Evolutionary conservation across 2,329 filamentous ascomycete species (phyloP), one percentile per base, ranked within the genome.

Genomic region (Phaeophleospora eucalypticola): DNA sequence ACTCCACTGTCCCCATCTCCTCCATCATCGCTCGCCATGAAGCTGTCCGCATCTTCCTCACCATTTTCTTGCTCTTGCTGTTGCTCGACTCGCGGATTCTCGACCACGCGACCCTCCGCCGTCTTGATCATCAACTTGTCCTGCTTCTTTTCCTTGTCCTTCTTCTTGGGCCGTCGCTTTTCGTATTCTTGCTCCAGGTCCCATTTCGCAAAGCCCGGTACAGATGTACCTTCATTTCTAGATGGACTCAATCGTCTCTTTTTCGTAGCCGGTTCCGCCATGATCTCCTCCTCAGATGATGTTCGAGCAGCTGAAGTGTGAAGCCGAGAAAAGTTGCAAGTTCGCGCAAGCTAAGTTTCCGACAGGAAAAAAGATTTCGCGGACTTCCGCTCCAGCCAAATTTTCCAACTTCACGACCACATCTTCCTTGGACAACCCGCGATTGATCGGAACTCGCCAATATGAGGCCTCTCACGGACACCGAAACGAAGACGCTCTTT

Each of bases 111-210:
- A 68, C 93, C 93, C 56, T 91, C 86, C 0, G 82, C 78, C 0
- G 88, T 94, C 70, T 93, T 94, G 54, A 96, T 89, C 0, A 90
- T 90, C 29, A 98, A 74, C 58, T 84, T 81, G 32, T 81, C 88
- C 64, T 74, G 84, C 64, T 90, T 86, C 80, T 46, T 79, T 77
- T 56, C 53, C 42, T 53, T 55, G 66, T 89, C 87, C 63, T 81
- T 84, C 29, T 78, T 71, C 66, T 93, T 93, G 58, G 87, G 79
- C 38, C 86, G 83, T 57, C 82, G 82, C 51, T 80, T 80, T 68
- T 95, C 89, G 74, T 96, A 97, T 67, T 88, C 85, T 64, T 95
- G 86, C 72, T 95, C 93, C 40, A 95, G 78, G 62, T 95, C 83
- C 89, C 91, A 97, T 68, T 82, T 84, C 49, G 87, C 59, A 40